Evolutionary conservation across 2,329 filamentous ascomycete genomes (phyloP).

Genomic region (Ceratocystis variospora): DNA sequence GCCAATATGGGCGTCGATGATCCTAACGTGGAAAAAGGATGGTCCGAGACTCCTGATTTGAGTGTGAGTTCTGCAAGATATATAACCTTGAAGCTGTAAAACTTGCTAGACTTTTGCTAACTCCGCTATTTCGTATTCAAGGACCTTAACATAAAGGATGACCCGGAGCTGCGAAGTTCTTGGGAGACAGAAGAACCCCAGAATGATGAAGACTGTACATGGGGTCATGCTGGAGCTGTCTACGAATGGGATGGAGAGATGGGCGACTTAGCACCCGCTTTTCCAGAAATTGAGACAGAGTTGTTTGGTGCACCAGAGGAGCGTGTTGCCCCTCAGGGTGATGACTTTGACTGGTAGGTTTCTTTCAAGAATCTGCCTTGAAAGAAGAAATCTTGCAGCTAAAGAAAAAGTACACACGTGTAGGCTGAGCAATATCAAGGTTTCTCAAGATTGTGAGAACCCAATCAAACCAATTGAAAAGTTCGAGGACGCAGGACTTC

Average conservation of each 20-base stretch:
- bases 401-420: neutral
- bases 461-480: conserved; percentile 38
- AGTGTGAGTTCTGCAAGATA: neutral
- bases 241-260: conserved; percentile 80
- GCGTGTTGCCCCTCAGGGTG: conserved; percentile 24
- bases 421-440: conserved; percentile 42
- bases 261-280: conserved; percentile 68
- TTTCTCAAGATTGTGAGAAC: conserved; percentile 42
- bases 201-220: neutral
- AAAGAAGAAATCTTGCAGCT: neutral
- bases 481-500: conserved; percentile 68
- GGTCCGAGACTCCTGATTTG: neutral
- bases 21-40: neutral
- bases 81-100: neutral
- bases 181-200: neutral
- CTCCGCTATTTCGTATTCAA: neutral
- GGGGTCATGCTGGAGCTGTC: conserved; percentile 26
- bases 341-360: conserved; percentile 17
- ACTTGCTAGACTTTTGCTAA: neutral
- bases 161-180: neutral
- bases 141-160: neutral
- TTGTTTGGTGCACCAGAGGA: conserved; percentile 53
- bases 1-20: neutral
- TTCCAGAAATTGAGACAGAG: conserved; percentile 55
- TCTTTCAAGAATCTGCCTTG: conserved; percentile 21